Evolutionary conservation across 371 early-diverging fungal genomes (phyloP).

Genomic region (Encephalitozoon hellem): DNA sequence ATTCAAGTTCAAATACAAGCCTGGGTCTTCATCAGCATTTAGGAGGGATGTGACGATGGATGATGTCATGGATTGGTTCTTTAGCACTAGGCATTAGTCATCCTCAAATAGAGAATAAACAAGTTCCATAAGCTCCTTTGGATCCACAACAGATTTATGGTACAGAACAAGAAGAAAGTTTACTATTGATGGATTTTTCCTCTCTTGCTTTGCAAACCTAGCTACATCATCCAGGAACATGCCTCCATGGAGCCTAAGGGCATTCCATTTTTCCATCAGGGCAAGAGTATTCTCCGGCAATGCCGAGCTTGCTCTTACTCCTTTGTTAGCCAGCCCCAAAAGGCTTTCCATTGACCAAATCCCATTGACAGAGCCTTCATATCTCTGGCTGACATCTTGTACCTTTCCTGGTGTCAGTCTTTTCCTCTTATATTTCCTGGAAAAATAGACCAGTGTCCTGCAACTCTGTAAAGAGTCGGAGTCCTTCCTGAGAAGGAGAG

Average conservation of each 20-base stretch:
- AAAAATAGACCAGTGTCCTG: not conserved
- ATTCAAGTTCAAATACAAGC: not conserved
- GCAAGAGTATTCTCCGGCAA: not conserved
- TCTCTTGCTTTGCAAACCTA: not conserved
- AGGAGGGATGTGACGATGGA: not conserved
- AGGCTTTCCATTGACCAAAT: not conserved
- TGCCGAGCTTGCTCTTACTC: not conserved
- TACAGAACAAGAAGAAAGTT: not conserved
- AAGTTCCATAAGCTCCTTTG: not conserved
- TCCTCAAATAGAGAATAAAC: not conserved
- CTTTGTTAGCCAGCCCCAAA: not conserved
- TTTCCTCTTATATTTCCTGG: not conserved
- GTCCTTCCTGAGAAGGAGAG: not conserved
- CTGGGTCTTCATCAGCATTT: not conserved
- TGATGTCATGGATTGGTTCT: not conserved
- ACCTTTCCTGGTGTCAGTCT: not conserved
- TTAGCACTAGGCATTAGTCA: not conserved
- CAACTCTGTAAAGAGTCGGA: not conserved
- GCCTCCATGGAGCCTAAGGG: not conserved
- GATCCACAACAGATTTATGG: not conserved
- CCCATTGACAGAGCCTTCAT: not conserved
- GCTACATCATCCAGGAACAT: not conserved
- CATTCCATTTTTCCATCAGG: not conserved
- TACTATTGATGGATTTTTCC: not conserved
- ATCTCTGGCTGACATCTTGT: not conserved